Conservation (phyloP, 2,329 filamentous ascomycete species). For the Pseudogymnoascus sp. region DNA sequence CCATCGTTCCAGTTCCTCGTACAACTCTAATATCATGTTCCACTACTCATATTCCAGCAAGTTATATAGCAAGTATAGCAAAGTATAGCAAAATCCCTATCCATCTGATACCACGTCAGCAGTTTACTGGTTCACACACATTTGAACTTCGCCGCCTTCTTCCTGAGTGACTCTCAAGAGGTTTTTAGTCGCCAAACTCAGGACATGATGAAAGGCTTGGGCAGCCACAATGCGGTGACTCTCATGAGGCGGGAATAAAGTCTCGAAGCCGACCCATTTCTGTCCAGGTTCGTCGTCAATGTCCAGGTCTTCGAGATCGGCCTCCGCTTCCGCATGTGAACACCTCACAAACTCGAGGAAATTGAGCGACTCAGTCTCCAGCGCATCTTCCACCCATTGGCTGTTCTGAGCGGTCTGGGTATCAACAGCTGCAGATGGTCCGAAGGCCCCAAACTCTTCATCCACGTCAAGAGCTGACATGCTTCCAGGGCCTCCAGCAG, state of each 20-base stretch:
- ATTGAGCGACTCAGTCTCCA: slow-evolving; percentile 54
- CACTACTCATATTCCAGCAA: not conserved
- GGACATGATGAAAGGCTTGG: slow-evolving; percentile 68
- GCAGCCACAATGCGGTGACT: slow-evolving; percentile 54
- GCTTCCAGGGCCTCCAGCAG: slow-evolving; percentile 13
- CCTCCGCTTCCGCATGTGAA: slow-evolving; percentile 32
- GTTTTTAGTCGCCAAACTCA: slow-evolving; percentile 62
- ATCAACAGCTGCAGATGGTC: slow-evolving; percentile 33
- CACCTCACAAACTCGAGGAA: slow-evolving; percentile 53
- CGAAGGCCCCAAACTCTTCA: slow-evolving; percentile 39
- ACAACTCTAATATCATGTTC: not conserved
- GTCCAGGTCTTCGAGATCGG: slow-evolving; percentile 27
- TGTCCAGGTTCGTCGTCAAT: slow-evolving; percentile 17
- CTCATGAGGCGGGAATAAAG: slow-evolving; percentile 54
- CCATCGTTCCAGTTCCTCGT: not conserved
- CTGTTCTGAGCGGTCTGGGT: slow-evolving; percentile 40
- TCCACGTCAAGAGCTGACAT: slow-evolving; percentile 16
- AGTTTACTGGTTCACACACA: slow-evolving; percentile 17
- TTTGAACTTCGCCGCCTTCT: slow-evolving; percentile 21
- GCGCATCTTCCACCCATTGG: slow-evolving; percentile 43
- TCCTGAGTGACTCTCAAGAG: slow-evolving; percentile 56
- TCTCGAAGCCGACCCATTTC: slow-evolving; percentile 57
- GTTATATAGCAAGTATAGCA: not conserved
- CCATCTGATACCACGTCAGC: not conserved
- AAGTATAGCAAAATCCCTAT: slow-evolving; percentile 6